Percentiles rank a stretch among this genome's conserved stretches.
Conservation (phyloP, 306 rosid species). For the Lathyrus aphaca region DNA sequence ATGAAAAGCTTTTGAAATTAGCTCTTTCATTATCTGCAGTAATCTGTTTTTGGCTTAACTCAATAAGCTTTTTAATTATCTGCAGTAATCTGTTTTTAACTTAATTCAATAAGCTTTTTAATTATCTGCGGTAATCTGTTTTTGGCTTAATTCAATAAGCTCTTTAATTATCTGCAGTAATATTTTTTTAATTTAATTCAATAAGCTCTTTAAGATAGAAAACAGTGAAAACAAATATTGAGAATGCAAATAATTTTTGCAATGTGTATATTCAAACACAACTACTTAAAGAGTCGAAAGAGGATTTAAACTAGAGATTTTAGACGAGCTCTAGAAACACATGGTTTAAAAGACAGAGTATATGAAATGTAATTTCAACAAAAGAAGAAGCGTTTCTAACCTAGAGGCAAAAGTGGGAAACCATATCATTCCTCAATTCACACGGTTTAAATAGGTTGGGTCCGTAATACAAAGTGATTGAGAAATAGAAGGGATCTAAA, state of each 20-base stretch:
- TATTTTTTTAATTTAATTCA: not conserved
- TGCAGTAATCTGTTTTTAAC: not conserved
- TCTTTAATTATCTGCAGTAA: not conserved
- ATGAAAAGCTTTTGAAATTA: conserved; percentile 7
- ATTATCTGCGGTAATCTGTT: not conserved
- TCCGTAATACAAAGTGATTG: no score
- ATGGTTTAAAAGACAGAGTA: no score
- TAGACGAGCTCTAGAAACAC: no score
- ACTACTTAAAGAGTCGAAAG: no score
- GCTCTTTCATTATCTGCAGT: not conserved
- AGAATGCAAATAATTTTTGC: not conserved
- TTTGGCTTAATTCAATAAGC: not conserved
- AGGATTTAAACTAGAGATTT: no score
- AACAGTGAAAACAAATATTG: not conserved
- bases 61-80: not conserved
- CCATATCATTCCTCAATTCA: no score
- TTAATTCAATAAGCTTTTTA: not conserved
- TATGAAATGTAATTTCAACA: no score
- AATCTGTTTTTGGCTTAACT: not conserved
- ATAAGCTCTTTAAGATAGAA: not conserved
- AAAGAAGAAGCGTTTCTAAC: no score
- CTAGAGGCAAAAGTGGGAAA: no score
- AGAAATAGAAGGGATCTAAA: no score
- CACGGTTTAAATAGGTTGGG: no score
- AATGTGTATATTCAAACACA: not conserved